These are phyloP conservation scores for Globisporangium middletonii DNA, from an alignment of 352 stramenopile genomes.

Conservation along the genomic window DNA sequence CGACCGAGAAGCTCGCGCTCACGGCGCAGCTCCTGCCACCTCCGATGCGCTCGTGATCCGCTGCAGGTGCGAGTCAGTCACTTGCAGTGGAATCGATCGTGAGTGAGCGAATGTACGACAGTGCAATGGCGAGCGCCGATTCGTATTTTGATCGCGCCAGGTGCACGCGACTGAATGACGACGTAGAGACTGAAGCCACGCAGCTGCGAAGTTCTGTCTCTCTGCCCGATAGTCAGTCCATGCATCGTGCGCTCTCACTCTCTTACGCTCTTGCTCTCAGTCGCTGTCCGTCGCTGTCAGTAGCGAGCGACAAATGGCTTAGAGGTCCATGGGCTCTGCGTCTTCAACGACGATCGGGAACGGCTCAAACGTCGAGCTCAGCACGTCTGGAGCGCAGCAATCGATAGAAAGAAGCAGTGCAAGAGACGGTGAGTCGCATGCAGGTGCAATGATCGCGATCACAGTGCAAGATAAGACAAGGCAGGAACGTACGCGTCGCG, in stretches of 20 bases:
- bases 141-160: no score
- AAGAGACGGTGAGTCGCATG: no score
- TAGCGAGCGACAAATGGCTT: slow-evolving; percentile 17
- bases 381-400: slow-evolving; percentile 28
- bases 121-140: no score
- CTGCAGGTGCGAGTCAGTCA: not conserved
- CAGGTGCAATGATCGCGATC: not conserved
- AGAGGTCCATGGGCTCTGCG: slow-evolving; percentile 73
- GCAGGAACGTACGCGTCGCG: slow-evolving; percentile 58
- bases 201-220: no score
- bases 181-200: no score
- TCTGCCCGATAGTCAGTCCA: not conserved
- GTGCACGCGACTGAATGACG: no score
- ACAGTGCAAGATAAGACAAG: not conserved
- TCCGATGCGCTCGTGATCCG: no score
- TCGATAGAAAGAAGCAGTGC: no score
- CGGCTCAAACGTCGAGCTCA: slow-evolving; percentile 71
- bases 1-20: slow-evolving; percentile 86
- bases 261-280: not conserved
- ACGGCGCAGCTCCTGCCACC: slow-evolving; percentile 57
- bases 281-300: not conserved
- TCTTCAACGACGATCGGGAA: slow-evolving; percentile 73
- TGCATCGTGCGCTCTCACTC: not conserved
- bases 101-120: no score
- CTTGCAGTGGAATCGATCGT: not conserved